phyloP scores from a whole-genome alignment of 1,284 basidiomycete genomes.

The Stygiomarasmius scandens region DNA sequence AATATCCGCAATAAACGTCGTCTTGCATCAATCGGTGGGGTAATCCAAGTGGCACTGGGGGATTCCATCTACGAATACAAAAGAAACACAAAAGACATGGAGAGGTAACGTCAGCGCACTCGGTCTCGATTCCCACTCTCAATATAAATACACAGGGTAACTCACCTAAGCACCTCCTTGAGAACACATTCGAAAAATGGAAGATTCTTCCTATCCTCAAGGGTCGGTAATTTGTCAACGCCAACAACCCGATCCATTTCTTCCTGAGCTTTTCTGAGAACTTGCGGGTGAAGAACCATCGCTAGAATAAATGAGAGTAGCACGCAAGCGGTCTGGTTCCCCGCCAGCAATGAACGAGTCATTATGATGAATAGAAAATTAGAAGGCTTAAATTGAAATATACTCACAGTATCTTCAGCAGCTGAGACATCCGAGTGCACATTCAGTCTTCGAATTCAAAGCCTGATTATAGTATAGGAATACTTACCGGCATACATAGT shows the following conservation, averaged over 20 bases:
- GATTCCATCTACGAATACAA: background rate
- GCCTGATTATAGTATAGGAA: background rate
- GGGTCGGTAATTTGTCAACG: background rate
- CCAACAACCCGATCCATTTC: conserved; percentile 8
- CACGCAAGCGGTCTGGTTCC: conserved; percentile 52
- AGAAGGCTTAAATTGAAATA: background rate
- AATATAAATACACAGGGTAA: no score
- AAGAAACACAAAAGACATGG: no score
- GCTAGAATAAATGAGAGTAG: conserved; percentile 51
- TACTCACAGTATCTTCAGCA: conserved; percentile 45
- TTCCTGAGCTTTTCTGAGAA: background rate
- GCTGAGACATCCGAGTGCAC: conserved; percentile 29
- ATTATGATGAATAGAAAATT: background rate
- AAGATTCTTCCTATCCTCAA: conserved; percentile 1
- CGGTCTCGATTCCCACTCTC: no score
- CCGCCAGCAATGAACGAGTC: no score
- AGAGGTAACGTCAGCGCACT: no score
- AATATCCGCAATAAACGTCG: conserved; percentile 6
- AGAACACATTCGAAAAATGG: conserved; percentile 6
- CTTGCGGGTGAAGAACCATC: conserved; percentile 35
- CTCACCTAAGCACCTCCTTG: conserved; percentile 5
- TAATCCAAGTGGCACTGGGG: conserved; percentile 1
- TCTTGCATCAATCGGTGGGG: conserved; percentile 2
- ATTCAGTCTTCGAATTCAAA: background rate
- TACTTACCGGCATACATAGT: conserved; percentile 50